Conservation (phyloP, 1,139 yeast species). For the Geotrichum citri-aurantii region DNA sequence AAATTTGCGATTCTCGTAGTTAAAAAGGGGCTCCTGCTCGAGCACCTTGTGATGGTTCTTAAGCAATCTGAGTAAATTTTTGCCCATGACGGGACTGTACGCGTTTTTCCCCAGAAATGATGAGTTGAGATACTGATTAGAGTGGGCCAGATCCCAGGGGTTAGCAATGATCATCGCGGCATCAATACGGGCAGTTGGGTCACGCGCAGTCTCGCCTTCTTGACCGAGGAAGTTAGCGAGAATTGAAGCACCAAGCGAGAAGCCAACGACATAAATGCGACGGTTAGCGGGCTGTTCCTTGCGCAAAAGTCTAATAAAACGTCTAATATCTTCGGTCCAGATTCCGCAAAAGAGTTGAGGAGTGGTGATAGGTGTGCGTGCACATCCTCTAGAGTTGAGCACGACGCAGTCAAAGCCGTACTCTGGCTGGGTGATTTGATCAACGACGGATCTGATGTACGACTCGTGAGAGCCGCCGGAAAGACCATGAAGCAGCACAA, state of each 20-base stretch:
- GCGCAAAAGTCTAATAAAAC: conserved; percentile 49
- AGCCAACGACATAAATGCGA: conserved; percentile 71
- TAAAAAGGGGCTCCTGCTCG: conserved; percentile 37
- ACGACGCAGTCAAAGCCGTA: conserved; percentile 61
- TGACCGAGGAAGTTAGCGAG: conserved; percentile 75
- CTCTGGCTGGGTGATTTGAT: conserved; percentile 23
- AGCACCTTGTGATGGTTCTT: conserved; percentile 57
- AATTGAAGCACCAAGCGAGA: conserved; percentile 82
- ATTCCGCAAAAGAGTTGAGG: conserved; percentile 70
- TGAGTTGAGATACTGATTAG: conserved; percentile 46
- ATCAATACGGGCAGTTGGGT: conserved; percentile 43
- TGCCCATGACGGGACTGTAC: conserved; percentile 62
- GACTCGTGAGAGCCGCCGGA: conserved; percentile 93
- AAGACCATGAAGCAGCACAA: conserved; percentile 73
- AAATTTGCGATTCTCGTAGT: conserved; percentile 28
- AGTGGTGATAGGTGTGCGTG: conserved; percentile 70
- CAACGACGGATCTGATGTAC: conserved; percentile 56
- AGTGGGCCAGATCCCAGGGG: conserved; percentile 77
- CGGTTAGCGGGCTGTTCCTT: conserved; percentile 55
- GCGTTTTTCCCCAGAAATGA: conserved; percentile 57
- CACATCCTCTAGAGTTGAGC: conserved; percentile 80
- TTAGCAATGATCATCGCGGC: conserved; percentile 67
- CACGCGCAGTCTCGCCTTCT: conserved; percentile 43
- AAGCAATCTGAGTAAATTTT: conserved; percentile 56
- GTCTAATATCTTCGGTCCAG: conserved; percentile 67